Conservation (phyloP, 208 protist genomes). For the Plasmodiophora brassicae region DNA sequence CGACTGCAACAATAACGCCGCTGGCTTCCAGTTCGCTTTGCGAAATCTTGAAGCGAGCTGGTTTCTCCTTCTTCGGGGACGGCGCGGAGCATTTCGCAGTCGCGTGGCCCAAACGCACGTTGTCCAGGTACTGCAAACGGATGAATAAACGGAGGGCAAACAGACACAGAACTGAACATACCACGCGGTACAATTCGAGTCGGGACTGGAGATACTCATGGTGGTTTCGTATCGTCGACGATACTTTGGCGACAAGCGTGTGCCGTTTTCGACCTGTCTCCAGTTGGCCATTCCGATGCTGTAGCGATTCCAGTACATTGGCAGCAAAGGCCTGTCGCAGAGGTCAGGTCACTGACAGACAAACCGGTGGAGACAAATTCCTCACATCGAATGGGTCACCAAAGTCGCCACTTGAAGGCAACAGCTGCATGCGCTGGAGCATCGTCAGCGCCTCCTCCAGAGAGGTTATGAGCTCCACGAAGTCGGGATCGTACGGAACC, state of each 20-base stretch:
- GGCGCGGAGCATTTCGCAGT: too few relatives aligned
- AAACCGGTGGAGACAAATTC: neutral
- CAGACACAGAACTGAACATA: neutral
- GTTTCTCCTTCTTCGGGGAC: too few relatives aligned
- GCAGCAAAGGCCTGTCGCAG: neutral
- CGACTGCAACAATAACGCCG: neutral
- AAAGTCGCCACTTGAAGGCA: neutral
- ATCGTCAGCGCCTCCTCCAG: neutral
- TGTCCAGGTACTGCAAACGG: neutral
- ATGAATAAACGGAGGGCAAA: neutral
- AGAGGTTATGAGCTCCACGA: neutral
- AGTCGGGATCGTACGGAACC: neutral
- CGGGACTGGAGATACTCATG: neutral
- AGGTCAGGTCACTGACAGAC: too few relatives aligned
- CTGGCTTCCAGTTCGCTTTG: neutral
- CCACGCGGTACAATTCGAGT: neutral
- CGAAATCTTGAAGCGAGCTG: neutral
- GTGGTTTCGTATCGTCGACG: neutral
- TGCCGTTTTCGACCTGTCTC: too few relatives aligned
- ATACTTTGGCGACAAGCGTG: neutral
- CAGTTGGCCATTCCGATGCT: neutral
- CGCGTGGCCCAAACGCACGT: neutral
- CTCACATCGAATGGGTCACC: neutral
- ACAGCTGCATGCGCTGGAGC: neutral
- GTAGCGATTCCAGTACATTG: neutral